phyloP scores from a whole-genome alignment of 2,329 filamentous ascomycete species.

The Escovopsis sp. region DNA sequence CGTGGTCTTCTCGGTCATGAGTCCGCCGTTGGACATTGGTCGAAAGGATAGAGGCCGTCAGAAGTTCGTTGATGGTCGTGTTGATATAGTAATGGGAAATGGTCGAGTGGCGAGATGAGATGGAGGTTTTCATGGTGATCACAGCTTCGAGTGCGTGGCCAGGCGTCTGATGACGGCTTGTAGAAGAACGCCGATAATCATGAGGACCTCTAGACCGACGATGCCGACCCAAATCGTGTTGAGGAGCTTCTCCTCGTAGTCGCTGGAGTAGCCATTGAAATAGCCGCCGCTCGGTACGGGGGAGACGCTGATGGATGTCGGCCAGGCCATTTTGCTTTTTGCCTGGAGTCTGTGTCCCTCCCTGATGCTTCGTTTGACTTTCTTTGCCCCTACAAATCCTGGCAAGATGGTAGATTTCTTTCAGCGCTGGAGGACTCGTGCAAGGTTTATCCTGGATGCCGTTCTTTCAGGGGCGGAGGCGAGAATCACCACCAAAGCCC shows the following conservation, averaged over 20 bases:
- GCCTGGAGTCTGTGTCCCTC: no score
- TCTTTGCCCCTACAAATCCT: background rate
- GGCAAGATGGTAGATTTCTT: no score
- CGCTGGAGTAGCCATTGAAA: constrained; percentile 15
- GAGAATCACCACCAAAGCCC: no score
- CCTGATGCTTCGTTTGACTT: background rate
- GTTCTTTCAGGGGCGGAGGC: no score
- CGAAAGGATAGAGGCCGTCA: no score
- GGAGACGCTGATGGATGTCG: background rate
- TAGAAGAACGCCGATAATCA: constrained; percentile 25
- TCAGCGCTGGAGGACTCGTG: no score
- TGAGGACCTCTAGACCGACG: constrained; percentile 27
- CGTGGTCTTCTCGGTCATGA: no score
- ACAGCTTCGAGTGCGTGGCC: constrained; percentile 4
- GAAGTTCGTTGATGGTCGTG: background rate
- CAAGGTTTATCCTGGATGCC: no score
- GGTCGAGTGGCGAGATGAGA: background rate
- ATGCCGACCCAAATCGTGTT: constrained; percentile 33
- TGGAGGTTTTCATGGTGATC: constrained; percentile 1
- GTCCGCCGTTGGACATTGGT: no score
- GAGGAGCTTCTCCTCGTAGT: constrained; percentile 23
- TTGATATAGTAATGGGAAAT: background rate
- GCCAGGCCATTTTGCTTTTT: constrained; percentile 5
- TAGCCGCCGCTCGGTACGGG: constrained; percentile 8
- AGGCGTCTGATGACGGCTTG: constrained; percentile 15